Conservation (phyloP, 1,139 yeast genomes). For the Debaryomyces subglobosus region DNA sequence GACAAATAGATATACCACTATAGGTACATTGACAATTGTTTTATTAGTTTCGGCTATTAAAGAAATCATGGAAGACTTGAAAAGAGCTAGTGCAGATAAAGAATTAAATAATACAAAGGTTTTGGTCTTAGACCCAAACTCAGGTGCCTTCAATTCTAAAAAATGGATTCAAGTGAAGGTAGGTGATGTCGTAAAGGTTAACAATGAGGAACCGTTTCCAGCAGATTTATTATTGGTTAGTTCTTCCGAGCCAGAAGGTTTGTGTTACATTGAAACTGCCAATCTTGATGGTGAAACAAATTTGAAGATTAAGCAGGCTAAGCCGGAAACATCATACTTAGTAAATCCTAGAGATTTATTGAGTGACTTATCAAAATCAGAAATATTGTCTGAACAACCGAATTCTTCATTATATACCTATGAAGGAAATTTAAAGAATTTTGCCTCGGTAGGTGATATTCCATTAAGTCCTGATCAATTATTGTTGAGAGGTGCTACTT, state of each 20-base stretch:
- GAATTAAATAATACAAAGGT: constrained; percentile 84
- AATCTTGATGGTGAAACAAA: constrained; percentile 98
- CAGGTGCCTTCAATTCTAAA: constrained; percentile 63
- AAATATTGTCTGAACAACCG: constrained; percentile 84
- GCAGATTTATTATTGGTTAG: constrained; percentile 86
- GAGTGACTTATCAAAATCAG: constrained; percentile 34
- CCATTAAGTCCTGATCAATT: constrained; percentile 90
- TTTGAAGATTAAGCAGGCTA: constrained; percentile 89
- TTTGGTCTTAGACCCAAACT: constrained; percentile 61
- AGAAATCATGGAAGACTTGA: constrained; percentile 87
- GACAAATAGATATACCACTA: constrained; percentile 93
- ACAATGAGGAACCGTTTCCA: constrained; percentile 89
- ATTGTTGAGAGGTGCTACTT: constrained; percentile 90
- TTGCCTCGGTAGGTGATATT: constrained; percentile 55
- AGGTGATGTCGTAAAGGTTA: constrained; percentile 87
- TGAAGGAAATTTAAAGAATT: constrained; percentile 74
- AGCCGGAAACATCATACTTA: constrained; percentile 72
- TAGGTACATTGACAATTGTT: constrained; percentile 85
- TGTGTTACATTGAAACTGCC: constrained; percentile 96
- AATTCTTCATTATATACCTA: constrained; percentile 93
- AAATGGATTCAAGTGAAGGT: constrained; percentile 90
- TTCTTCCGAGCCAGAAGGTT: constrained; percentile 97
- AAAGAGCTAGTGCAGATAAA: constrained; percentile 85
- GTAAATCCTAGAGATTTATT: constrained; percentile 69
- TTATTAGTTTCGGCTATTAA: constrained; percentile 88